A percentile compares a stretch with the other conserved stretches of the same genome.
Conservation (phyloP, 371 early-diverging fungal genomes). For the Mucor velutinosus region DNA sequence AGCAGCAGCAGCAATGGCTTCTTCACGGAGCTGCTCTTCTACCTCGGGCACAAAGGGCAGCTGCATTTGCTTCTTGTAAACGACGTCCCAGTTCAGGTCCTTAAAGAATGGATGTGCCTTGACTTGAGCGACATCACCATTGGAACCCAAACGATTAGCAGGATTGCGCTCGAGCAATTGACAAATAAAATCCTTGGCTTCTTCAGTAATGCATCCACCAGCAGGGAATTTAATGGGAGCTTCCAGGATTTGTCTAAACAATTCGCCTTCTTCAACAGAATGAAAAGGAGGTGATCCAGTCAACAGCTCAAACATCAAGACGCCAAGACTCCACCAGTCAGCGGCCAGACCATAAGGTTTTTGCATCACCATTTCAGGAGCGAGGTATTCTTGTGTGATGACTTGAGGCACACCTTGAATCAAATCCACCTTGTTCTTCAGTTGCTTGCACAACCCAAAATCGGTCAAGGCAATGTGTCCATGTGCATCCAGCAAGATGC, state of each 20-base stretch:
- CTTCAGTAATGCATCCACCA: slow-evolving; percentile 69
- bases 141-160: slow-evolving; percentile 71
- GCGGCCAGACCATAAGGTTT: slow-evolving; percentile 95
- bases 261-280: slow-evolving; percentile 64
- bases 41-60: slow-evolving; percentile 17
- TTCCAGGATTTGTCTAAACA: slow-evolving; percentile 82
- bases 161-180: slow-evolving; percentile 89
- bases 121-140: slow-evolving; percentile 88
- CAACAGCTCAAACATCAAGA: slow-evolving; percentile 94
- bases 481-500: slow-evolving; percentile 77
- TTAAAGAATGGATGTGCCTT: slow-evolving; percentile 93
- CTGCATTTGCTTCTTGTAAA: slow-evolving; percentile 37
- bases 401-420: slow-evolving; percentile 87
- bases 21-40: slow-evolving; percentile 14
- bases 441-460: slow-evolving; percentile 97
- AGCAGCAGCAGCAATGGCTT: slow-evolving; percentile 11
- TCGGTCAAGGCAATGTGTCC: slow-evolving; percentile 98
- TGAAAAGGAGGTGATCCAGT: slow-evolving; percentile 91
- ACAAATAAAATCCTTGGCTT: slow-evolving; percentile 86
- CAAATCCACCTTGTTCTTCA: slow-evolving; percentile 80
- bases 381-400: slow-evolving; percentile 96
- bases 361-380: slow-evolving; percentile 96
- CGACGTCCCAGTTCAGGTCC: slow-evolving; percentile 76
- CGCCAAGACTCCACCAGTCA: slow-evolving; percentile 99
- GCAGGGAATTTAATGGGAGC: slow-evolving; percentile 65